Base-by-base conservation (phyloP, 2,329 filamentous ascomycete species). In the Aspergillus pseudoterreus region DNA sequence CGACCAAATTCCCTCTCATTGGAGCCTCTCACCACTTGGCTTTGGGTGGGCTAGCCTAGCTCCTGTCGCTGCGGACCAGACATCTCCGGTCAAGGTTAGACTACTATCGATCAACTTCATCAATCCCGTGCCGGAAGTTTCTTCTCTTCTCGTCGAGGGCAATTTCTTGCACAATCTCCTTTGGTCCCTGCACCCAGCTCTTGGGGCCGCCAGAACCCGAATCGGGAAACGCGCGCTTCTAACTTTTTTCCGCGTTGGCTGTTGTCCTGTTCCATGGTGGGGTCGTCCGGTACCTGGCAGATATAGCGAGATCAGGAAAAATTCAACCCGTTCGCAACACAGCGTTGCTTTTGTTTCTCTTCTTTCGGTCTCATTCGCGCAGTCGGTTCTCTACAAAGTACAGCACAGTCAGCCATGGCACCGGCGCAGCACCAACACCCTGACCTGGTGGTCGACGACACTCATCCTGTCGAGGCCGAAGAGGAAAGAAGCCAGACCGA, bases 381-480 rank as follows among this genome's bases (percentile, higher is more conserved):
- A 17, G 39, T 42, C 39, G n/a, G 39, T 19, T 17, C 17, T 21
- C 17, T n/a, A 42, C 17, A 42, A 6, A 22, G n/a, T 14, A 24
- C 12, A 9, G 30, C 22, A 22, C 22, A 22, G 14, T n/a, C 21
- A 14, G 33, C 35, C 27, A 30, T 38, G 14, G 24, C 47, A 6
- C 19, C 32, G 11, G 33, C 47, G 12, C 41, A 35, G 4, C 27
- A 57, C n/a, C 52, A 53, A 24, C 55, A 57, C 27, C 51, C 57
- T 17, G 42, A 55, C 19, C 45, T 55, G 12, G 47, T 55, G 44
- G 60, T 56, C 44, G 56, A 49, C 41, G 53, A 57, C 30, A 53
- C 57, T 21, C 43, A 54, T 38, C 12, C 54, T 24, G 46, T 49
- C n/a, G 57, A 52, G n/a, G 61, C 57, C 15, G 65, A 66, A 45